phyloP scores from a whole-genome alignment of 805 yeast species.

The Lipomyces sp. region DNA sequence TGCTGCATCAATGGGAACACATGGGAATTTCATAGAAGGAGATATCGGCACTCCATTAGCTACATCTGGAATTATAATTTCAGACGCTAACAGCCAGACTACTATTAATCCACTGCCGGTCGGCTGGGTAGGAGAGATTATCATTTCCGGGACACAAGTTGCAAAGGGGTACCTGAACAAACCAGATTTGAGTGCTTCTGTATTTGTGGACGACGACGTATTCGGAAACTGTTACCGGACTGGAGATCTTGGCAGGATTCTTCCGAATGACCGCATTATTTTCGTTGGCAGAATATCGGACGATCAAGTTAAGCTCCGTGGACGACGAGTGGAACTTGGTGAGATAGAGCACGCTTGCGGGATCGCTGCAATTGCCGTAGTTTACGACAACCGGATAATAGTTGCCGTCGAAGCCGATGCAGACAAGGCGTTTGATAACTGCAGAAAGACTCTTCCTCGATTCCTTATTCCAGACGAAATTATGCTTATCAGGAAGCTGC shows the following conservation, averaged over 20 bases:
- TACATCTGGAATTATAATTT: conserved; percentile 20
- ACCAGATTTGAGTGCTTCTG: conserved; percentile 28
- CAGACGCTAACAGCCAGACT: conserved; percentile 2
- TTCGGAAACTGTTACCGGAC: conserved; percentile 32
- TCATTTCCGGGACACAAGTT: conserved; percentile 34
- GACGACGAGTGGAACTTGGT: conserved; percentile 36
- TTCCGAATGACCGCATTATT: conserved; percentile 26
- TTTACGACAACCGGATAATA: conserved; percentile 4
- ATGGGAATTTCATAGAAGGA: conserved; percentile 3
- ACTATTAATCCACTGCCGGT: conserved; percentile 26
- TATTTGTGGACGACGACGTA: conserved; percentile 20
- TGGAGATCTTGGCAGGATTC: conserved; percentile 34
- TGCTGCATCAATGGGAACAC: conserved; percentile 24
- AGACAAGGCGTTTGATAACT: conserved; percentile 3
- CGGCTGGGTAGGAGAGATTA: conserved; percentile 34
- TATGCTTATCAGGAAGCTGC: conserved; percentile 14
- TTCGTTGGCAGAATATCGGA: conserved; percentile 32
- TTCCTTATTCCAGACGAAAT: conserved; percentile 28
- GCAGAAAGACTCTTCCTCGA: conserved; percentile 16
- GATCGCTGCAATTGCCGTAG: conserved; percentile 14
- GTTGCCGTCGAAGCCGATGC: conserved; percentile 10
- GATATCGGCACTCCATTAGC: conserved; percentile 30
- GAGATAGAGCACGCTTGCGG: conserved; percentile 32
- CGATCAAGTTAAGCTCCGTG: conserved; percentile 36
- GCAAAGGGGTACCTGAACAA: conserved; percentile 34